phyloP scores from a whole-genome alignment of 306 rosid species.

The Trifolium pratense region DNA sequence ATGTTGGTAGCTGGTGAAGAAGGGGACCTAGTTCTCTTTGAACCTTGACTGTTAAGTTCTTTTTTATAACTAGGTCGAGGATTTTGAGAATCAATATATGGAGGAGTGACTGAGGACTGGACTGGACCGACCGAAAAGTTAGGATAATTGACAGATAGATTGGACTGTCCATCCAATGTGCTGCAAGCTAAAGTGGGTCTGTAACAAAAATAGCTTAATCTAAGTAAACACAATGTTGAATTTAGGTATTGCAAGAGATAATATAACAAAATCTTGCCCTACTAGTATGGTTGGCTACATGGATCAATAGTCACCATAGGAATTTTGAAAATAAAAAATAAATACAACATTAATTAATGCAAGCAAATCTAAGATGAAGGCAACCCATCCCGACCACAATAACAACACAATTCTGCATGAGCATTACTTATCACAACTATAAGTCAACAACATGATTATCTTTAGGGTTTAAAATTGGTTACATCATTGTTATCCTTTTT shows the following conservation, averaged over 20 bases:
- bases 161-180: constrained; percentile 47
- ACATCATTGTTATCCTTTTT: not conserved
- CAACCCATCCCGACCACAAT: constrained; percentile 13
- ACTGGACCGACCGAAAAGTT: constrained; percentile 42
- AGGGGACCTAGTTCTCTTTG: constrained; percentile 65
- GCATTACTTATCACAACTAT: constrained; percentile 16
- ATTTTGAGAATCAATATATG: constrained; percentile 45
- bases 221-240: constrained; percentile 27
- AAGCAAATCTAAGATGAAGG: constrained; percentile 32
- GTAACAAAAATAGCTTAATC: constrained; percentile 38
- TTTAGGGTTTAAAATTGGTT: not conserved
- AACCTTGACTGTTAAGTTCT: constrained; percentile 49
- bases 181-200: constrained; percentile 54
- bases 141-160: constrained; percentile 36
- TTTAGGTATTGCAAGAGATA: constrained; percentile 6
- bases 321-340: constrained; percentile 18
- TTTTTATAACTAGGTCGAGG: constrained; percentile 45
- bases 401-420: not conserved
- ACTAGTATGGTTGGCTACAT: constrained; percentile 16
- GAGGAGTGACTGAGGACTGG: constrained; percentile 48
- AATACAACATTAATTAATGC: constrained; percentile 22
- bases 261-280: constrained; percentile 16
- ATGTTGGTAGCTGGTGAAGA: constrained; percentile 41
- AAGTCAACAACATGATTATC: not conserved
- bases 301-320: constrained; percentile 20